A percentile compares a stretch with the other conserved stretches of the same genome.
Conservation (phyloP, 768 basidiomycete genomes). For the Daedalea quercina region DNA sequence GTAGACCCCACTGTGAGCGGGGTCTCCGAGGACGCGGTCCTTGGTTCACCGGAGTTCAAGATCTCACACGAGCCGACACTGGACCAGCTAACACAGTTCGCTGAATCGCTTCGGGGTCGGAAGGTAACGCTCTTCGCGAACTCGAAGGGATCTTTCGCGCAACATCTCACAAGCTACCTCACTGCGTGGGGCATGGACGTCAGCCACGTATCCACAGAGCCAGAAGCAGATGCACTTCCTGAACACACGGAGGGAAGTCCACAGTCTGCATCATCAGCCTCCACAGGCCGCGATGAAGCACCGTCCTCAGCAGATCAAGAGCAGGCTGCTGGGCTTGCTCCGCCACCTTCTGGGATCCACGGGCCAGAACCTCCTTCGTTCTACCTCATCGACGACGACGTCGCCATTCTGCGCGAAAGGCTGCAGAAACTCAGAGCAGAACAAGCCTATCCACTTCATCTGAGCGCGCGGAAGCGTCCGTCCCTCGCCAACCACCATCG, state of each 20-base stretch:
- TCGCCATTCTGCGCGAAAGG: constrained; percentile 69
- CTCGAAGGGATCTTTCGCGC: constrained; percentile 84
- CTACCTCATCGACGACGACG: constrained; percentile 90
- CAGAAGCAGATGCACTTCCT: constrained; percentile 37
- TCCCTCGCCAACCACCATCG: constrained; percentile 62
- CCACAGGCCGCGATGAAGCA: background rate
- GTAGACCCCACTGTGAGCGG: constrained; percentile 33
- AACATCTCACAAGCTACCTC: constrained; percentile 88
- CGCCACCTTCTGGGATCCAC: constrained; percentile 8
- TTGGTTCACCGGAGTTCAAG: constrained; percentile 41
- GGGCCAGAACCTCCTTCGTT: constrained; percentile 43
- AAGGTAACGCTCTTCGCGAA: constrained; percentile 81
- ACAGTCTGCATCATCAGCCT: background rate
- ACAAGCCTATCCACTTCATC: constrained; percentile 34
- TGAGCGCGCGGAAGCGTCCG: constrained; percentile 53
- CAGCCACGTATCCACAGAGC: constrained; percentile 64
- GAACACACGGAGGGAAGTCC: constrained; percentile 12
- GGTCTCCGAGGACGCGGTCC: constrained; percentile 38
- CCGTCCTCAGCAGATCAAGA: background rate
- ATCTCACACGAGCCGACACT: constrained; percentile 70
- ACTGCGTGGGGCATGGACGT: constrained; percentile 96
- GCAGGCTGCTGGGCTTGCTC: constrained; percentile 1
- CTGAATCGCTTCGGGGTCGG: constrained; percentile 76
- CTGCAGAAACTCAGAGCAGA: constrained; percentile 63
- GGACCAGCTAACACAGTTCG: constrained; percentile 71